phyloP scores from a whole-genome alignment of 2,329 filamentous ascomycete species.

The Trichoderma pleuroti region DNA sequence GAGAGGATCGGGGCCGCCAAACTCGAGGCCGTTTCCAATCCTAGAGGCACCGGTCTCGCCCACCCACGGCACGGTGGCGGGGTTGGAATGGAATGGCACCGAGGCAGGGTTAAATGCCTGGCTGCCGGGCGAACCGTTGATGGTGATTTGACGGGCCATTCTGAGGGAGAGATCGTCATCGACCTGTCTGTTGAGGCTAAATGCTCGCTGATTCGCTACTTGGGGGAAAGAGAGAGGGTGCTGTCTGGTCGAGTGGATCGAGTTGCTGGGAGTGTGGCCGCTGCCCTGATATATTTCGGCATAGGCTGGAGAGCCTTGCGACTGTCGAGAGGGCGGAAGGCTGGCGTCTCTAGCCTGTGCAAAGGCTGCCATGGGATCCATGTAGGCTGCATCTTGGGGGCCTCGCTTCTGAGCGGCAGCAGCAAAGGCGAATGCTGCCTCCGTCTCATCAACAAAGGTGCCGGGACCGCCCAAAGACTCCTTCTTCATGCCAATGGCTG shows the following conservation, averaged over 20 bases:
- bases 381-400: slow-evolving; percentile 41
- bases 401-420: slow-evolving; percentile 30
- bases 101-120: slow-evolving; percentile 30
- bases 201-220: slow-evolving; percentile 36
- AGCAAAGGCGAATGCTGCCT: slow-evolving; percentile 26
- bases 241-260: slow-evolving; percentile 46
- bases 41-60: slow-evolving; percentile 27
- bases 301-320: slow-evolving; percentile 42
- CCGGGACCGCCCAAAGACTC: slow-evolving; percentile 24
- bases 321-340: slow-evolving; percentile 54
- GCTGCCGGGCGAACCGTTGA: slow-evolving; percentile 30
- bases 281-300: slow-evolving; percentile 29
- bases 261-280: slow-evolving; percentile 42
- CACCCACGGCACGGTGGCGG: slow-evolving; percentile 46
- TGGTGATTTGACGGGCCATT: slow-evolving; percentile 32
- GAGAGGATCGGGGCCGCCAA: slow-evolving; percentile 33
- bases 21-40: slow-evolving; percentile 31
- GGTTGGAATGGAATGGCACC: slow-evolving; percentile 46
- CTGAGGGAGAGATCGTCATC: slow-evolving; percentile 37
- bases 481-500: slow-evolving; percentile 42
- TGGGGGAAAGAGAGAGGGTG: slow-evolving; percentile 45
- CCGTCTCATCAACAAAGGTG: slow-evolving; percentile 26
- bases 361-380: slow-evolving; percentile 32
- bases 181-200: slow-evolving; percentile 37
- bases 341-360: slow-evolving; percentile 50